Percentiles rank a stretch among this genome's conserved stretches.
These are phyloP conservation scores for Diospyros lotus DNA, from an alignment of 148 eudicot species.

Conservation along the genomic window DNA sequence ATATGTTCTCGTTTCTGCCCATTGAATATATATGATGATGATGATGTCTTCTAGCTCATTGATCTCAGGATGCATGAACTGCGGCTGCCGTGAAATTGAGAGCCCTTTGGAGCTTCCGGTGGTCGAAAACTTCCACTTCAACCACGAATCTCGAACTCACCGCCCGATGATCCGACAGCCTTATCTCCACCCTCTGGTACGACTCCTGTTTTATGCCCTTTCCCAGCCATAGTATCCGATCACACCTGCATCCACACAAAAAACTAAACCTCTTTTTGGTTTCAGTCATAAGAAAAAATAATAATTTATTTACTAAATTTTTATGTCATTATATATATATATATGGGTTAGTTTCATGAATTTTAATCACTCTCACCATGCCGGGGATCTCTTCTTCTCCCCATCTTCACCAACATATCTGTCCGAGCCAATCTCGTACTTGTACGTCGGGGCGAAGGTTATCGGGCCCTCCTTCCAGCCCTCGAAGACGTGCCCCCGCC, in stretches of 20 bases:
- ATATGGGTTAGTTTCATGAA: too few relatives aligned
- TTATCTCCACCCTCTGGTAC: constrained; percentile 58
- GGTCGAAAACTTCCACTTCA: constrained; percentile 70
- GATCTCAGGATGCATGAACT: constrained; percentile 48
- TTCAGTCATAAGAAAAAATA: too few relatives aligned
- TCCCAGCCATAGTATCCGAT: constrained; percentile 83
- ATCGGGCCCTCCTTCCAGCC: constrained; percentile 87
- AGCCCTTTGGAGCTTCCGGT: constrained; percentile 68
- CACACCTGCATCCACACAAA: constrained; percentile 59
- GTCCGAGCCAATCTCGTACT: constrained; percentile 67
- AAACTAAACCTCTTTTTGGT: too few relatives aligned
- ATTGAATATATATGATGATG: too few relatives aligned
- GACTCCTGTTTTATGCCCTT: constrained; percentile 73
- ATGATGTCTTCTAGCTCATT: not conserved
- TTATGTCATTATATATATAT: too few relatives aligned
- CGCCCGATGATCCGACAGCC: constrained; percentile 85
- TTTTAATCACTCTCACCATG: constrained; percentile 52
- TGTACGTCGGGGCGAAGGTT: constrained; percentile 84
- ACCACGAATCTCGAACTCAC: constrained; percentile 72
- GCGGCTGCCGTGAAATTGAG: constrained; percentile 67
- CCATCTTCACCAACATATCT: constrained; percentile 89
- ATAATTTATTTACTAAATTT: too few relatives aligned
- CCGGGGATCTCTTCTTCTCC: constrained; percentile 90
- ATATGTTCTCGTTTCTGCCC: too few relatives aligned
- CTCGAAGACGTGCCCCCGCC: constrained; percentile 61